Evolutionary conservation across 2,329 filamentous ascomycete species (phyloP).

Genomic region (Aspergillus awamori): DNA sequence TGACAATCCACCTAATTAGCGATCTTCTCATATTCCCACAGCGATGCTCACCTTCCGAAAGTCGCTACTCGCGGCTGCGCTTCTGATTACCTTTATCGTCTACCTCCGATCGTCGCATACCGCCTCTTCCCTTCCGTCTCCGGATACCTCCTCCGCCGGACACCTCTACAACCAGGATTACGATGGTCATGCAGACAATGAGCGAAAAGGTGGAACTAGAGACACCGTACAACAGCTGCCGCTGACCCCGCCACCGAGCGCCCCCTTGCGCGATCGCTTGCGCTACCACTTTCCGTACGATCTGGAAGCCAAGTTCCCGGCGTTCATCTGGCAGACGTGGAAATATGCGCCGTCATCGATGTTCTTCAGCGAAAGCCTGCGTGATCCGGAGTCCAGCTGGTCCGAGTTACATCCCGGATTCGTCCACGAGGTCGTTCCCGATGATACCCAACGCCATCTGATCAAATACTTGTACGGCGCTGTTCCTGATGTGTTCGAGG

Average conservation of each 20-base stretch:
- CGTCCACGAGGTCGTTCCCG: conserved; percentile 95
- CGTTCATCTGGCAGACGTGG: conserved; percentile 99
- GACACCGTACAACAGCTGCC: conserved; percentile 33
- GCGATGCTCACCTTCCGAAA: conserved; percentile 78
- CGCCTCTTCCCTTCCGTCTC: conserved; percentile 50
- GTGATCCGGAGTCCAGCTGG: conserved; percentile 87
- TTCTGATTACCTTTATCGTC: conserved; percentile 70
- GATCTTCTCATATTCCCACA: conserved; percentile 5
- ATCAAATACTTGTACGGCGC: conserved; percentile 85
- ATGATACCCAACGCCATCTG: conserved; percentile 78
- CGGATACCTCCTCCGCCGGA: conserved; percentile 30
- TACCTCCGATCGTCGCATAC: conserved; percentile 66
- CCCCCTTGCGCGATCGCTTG: conserved; percentile 77
- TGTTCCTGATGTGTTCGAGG: conserved; percentile 75
- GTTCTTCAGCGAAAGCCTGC: conserved; percentile 73
- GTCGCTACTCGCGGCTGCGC: conserved; percentile 70
- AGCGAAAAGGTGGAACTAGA: conserved; percentile 18
- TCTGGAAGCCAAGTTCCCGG: conserved; percentile 83
- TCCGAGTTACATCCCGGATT: conserved; percentile 84
- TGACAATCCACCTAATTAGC: conserved; percentile 9
- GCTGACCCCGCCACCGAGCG: conserved; percentile 70
- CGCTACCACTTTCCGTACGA: conserved; percentile 95
- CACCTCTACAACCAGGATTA: conserved; percentile 24
- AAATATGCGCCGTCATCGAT: conserved; percentile 78
- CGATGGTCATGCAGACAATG: conserved; percentile 16